phyloP scores from a whole-genome alignment of 441 rosid species.

The Metrosideros polymorpha region DNA sequence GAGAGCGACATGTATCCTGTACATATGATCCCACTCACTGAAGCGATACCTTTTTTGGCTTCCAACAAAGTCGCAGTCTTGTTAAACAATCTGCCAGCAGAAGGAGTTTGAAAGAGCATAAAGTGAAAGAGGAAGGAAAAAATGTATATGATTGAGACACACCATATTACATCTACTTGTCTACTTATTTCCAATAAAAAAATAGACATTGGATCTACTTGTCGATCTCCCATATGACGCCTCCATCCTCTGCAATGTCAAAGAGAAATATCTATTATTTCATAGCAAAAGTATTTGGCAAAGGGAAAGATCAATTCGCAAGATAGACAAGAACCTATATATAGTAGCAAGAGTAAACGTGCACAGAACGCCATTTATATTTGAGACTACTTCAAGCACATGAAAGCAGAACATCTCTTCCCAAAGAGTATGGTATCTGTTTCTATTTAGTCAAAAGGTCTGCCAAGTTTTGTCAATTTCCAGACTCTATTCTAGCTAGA shows the following conservation, averaged over 20 bases:
- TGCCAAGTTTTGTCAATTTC: neutral
- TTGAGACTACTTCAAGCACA: neutral
- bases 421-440: too few species aligned
- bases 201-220: neutral
- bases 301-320: neutral
- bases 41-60: too few species aligned
- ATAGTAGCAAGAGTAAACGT: neutral
- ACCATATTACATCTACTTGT: neutral
- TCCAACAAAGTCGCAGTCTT: too few species aligned
- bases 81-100: too few species aligned
- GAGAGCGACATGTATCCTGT: too few species aligned
- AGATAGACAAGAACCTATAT: neutral
- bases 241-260: conserved; percentile 10
- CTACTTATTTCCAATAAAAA: neutral
- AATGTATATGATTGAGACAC: too few species aligned
- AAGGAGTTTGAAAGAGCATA: too few species aligned
- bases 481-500: neutral
- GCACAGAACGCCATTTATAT: neutral
- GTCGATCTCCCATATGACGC: neutral
- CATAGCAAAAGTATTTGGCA: neutral
- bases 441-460: neutral
- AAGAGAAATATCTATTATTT: neutral
- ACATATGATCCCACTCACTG: too few species aligned
- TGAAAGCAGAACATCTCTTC: neutral
- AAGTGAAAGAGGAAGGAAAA: too few species aligned